Percentiles rank a stretch among this genome's conserved stretches.
These are phyloP conservation scores for Ramicandelaber brevisporus DNA, from an alignment of 192 early-diverging fungal genomes.

Conservation along the genomic window DNA sequence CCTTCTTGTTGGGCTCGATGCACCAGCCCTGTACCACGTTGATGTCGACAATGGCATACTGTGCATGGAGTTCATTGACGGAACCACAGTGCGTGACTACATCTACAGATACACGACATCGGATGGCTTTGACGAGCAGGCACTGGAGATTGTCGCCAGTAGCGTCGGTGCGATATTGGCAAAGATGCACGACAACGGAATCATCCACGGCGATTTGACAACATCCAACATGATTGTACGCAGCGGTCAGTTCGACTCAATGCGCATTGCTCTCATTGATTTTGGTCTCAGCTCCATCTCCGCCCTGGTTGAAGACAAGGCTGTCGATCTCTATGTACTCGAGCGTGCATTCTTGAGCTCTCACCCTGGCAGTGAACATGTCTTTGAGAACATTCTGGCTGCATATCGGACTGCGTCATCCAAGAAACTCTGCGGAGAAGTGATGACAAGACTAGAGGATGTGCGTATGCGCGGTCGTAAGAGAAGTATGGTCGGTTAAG, in stretches of 20 bases:
- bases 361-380: too few species aligned
- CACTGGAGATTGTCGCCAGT: too few species aligned
- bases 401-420: too few species aligned
- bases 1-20: slow-evolving; percentile 40
- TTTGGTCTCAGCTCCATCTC: slow-evolving; percentile 87
- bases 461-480: too few species aligned
- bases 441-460: too few species aligned
- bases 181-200: slow-evolving; percentile 55
- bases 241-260: slow-evolving; percentile 8
- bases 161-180: slow-evolving; percentile 42
- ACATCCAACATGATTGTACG: slow-evolving; percentile 81
- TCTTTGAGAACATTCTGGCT: too few species aligned
- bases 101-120: too few species aligned
- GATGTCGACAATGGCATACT: slow-evolving; percentile 44
- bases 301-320: slow-evolving; percentile 74
- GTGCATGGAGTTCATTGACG: slow-evolving; percentile 77
- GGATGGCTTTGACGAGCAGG: too few species aligned
- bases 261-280: slow-evolving; percentile 86
- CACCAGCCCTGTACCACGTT: slow-evolving; percentile 57
- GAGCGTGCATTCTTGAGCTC: slow-evolving; percentile 81
- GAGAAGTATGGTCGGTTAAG: too few species aligned
- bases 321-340: slow-evolving; percentile 96
- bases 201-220: slow-evolving; percentile 92
- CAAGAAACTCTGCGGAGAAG: too few species aligned
- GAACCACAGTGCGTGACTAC: slow-evolving; percentile 47